Evolutionary conservation across 345 rosid species (phyloP).

Genomic region (Ceriops decandra): DNA sequence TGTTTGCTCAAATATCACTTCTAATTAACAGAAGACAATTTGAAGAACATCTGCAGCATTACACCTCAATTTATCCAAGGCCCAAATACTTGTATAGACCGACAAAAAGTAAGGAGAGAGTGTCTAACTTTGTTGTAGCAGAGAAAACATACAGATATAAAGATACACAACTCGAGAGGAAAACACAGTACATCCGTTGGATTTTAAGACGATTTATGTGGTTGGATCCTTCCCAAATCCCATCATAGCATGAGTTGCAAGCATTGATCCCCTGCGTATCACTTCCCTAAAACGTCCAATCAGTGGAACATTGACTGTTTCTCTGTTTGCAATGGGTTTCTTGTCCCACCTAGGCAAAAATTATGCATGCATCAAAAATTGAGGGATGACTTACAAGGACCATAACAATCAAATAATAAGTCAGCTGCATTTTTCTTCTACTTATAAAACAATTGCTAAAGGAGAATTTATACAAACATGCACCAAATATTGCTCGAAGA

Average conservation of each 20-base stretch:
- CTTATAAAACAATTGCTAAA: no score
- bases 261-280: slow-evolving; percentile 71
- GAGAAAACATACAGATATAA: background rate
- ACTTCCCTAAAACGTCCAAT: slow-evolving; percentile 59
- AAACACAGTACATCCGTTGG: background rate
- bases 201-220: slow-evolving; percentile 11
- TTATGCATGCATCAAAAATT: no score
- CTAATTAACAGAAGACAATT: no score
- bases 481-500: background rate
- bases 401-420: no score
- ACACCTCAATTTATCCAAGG: no score
- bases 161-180: background rate
- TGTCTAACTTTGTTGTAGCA: background rate
- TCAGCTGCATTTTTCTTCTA: no score
- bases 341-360: slow-evolving; percentile 73
- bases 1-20: no score
- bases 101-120: background rate
- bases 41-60: no score
- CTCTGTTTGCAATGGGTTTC: slow-evolving; percentile 64
- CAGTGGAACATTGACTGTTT: slow-evolving; percentile 50
- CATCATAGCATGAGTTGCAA: slow-evolving; percentile 89
- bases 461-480: no score
- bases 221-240: slow-evolving; percentile 78
- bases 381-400: no score
- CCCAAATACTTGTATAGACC: no score